Percentiles rank a stretch among this genome's conserved stretches.
Evolutionary conservation across 148 eudicot genomes (phyloP).

Genomic region (Cornus controversa): DNA sequence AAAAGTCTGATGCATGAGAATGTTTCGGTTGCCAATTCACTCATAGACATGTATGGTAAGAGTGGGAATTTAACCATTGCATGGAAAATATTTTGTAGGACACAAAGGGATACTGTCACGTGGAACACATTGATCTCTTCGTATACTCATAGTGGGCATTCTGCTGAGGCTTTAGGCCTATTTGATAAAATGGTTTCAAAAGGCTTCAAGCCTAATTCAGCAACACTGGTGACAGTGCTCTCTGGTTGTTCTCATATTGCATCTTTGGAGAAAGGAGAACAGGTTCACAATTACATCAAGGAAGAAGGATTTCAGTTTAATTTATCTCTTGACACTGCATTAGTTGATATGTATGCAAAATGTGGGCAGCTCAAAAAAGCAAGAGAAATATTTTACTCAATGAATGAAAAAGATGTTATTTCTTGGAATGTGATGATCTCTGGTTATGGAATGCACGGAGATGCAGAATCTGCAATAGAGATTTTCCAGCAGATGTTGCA

Average conservation of each 20-base stretch:
- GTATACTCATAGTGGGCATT: conserved; percentile 34
- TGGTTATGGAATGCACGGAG: conserved; percentile 72
- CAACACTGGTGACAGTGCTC: conserved; percentile 50
- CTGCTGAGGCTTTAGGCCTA: conserved; percentile 38
- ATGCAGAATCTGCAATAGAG: conserved; percentile 49
- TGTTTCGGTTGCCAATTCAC: conserved; percentile 54
- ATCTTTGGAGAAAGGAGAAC: conserved; percentile 50
- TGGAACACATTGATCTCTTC: conserved; percentile 67
- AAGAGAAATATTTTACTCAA: conserved; percentile 51
- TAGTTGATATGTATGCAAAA: conserved; percentile 77
- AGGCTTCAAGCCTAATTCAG: conserved; percentile 47
- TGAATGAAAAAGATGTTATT: conserved; percentile 52
- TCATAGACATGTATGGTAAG: conserved; percentile 66
- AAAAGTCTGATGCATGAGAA: conserved; percentile 33
- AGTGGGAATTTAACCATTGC: conserved; percentile 41
- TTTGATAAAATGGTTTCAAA: conserved; percentile 54
- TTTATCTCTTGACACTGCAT: conserved; percentile 52
- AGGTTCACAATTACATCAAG: conserved; percentile 44
- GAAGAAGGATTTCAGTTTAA: conserved; percentile 28
- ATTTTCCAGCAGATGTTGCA: conserved; percentile 55
- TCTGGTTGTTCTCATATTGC: conserved; percentile 62
- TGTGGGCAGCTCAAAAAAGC: conserved; percentile 62
- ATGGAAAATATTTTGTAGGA: conserved; percentile 38
- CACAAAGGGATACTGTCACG: conserved; percentile 46
- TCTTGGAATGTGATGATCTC: conserved; percentile 84